A percentile compares a stretch with the other conserved stretches of the same genome.
Conservation (phyloP, 495 filamentous ascomycete species). For the Zalerion maritima region DNA sequence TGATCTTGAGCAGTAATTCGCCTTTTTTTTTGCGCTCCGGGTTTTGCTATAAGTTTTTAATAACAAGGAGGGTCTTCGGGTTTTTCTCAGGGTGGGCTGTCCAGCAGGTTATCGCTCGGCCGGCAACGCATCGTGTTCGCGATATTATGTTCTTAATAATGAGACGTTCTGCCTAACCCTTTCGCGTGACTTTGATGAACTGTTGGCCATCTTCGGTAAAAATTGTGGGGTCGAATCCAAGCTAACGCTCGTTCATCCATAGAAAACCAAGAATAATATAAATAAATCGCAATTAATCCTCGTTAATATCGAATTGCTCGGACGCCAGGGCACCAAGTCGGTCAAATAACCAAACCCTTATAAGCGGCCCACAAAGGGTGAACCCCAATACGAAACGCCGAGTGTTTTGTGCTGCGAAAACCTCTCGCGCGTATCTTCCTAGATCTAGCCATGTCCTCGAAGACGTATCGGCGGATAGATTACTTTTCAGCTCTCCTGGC, state of each 20-base stretch:
- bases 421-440: constrained; percentile 18
- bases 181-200: constrained; percentile 20
- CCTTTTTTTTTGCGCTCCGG: constrained; percentile 19
- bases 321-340: constrained; percentile 20
- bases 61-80: constrained; percentile 12
- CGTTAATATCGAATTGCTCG: constrained; percentile 19
- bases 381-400: constrained; percentile 22
- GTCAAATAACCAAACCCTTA: constrained; percentile 16
- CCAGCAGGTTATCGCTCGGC: constrained; percentile 21
- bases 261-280: constrained; percentile 17
- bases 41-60: constrained; percentile 25
- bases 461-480: constrained; percentile 13
- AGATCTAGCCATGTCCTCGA: constrained; percentile 16
- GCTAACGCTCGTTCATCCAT: constrained; percentile 21
- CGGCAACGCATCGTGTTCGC: constrained; percentile 16
- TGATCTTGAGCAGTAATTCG: constrained; percentile 13
- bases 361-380: constrained; percentile 15
- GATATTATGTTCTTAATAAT: constrained; percentile 21
- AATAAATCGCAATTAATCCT: constrained; percentile 20
- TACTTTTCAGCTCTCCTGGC: constrained; percentile 23
- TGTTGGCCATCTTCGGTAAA: constrained; percentile 11
- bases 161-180: too few species aligned
- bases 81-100: constrained; percentile 17
- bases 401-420: constrained; percentile 19
- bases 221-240: constrained; percentile 25